Base-by-base conservation (phyloP, 352 stramenopile species). In the Pythium folliculosum region DNA sequence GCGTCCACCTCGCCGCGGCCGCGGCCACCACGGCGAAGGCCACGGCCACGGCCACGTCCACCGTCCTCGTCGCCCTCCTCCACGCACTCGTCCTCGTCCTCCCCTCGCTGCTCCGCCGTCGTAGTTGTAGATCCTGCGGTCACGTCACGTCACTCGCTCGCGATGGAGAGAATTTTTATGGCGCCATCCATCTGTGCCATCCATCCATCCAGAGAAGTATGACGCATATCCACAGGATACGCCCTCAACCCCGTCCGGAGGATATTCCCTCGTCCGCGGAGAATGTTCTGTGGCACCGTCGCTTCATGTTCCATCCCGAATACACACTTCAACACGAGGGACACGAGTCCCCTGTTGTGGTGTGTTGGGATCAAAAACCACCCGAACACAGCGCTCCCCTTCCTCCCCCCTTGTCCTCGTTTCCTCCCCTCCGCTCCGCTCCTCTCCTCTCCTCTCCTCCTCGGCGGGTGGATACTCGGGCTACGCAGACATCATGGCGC, bases 401-500 rank as follows among this genome's bases (percentile, higher is more conserved):
- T 47, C 40, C 40, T 19, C 51, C 30, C 30, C 51, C 38, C 38
- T 58, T 37, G 54, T 50, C 14, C 16, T 30, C 27, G 21, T 19
- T 57, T 19, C 6, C 50, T n/a, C 27, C 16, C 50, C 6, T 27
- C 21, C 8, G 1, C 25, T 27, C 27, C 49, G 23, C 49, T 43
- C 51, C 51, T 32, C 27, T 32, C 27, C 27, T 32, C n/a, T n/a
- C n/a, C 49, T 43, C 51, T 27, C 5, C 27, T 32, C 27, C 27
- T 32, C 37, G 3, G 9, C 37, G 37, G 37, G 4, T 47, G 40
- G 40, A 47, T 47, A 12, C 17, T 16, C 40, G 17, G 14, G 40
- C 13, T 2, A 47, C 40, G 7, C 3, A 19, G 40, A 47, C 37
- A 27, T 12, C 30, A 66, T 65, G 63, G 63, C 60, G 51, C 44